phyloP scores from a whole-genome alignment of 768 basidiomycete species.

The Amyloporia xantha region DNA sequence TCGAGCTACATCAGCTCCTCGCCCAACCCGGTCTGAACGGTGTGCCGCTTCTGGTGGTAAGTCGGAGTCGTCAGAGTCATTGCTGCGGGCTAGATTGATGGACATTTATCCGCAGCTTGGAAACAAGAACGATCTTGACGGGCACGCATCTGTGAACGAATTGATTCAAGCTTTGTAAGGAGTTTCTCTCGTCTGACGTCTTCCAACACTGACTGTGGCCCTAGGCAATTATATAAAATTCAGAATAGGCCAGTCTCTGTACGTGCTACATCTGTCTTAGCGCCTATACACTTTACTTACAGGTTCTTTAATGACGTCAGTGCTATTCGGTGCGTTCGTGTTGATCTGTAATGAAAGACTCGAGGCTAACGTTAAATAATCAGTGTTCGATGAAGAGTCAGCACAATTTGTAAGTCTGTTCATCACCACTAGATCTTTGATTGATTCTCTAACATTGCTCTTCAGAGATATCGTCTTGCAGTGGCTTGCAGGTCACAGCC shows the following conservation, averaged over 20 bases:
- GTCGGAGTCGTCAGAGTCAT: conserved; percentile 24
- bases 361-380: background rate
- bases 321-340: conserved; percentile 65
- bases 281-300: background rate
- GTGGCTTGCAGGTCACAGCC: conserved; percentile 77
- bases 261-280: conserved; percentile 27
- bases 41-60: conserved; percentile 78
- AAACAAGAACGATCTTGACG: conserved; percentile 87
- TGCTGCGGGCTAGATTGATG: background rate
- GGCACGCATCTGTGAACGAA: conserved; percentile 73
- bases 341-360: background rate
- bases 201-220: background rate
- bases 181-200: background rate
- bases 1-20: conserved; percentile 79
- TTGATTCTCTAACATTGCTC: conserved; percentile 2
- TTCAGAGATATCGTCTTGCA: conserved; percentile 78
- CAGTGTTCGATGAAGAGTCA: conserved; percentile 97
- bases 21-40: conserved; percentile 56
- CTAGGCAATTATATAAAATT: conserved; percentile 74
- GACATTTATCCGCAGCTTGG: conserved; percentile 53
- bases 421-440: no score
- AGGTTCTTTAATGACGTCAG: conserved; percentile 28
- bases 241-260: conserved; percentile 81
- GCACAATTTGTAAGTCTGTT: conserved; percentile 75
- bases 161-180: conserved; percentile 72